Evolutionary conservation across 2,329 filamentous ascomycete genomes (phyloP).

Genomic region (Calycina herbarum): DNA sequence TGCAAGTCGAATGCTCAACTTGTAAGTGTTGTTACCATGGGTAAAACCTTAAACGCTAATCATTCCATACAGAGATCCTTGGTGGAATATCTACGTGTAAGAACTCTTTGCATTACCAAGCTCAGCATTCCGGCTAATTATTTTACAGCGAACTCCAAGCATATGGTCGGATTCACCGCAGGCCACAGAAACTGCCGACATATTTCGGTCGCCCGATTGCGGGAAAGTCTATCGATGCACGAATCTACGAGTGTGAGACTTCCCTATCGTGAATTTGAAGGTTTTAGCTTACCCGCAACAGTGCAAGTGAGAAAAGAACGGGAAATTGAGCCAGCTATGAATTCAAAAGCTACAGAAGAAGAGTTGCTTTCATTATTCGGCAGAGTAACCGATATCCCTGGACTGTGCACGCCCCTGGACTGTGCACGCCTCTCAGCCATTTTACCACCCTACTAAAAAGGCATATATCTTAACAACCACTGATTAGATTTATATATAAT

Average conservation of each 20-base stretch:
- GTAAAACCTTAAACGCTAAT: no score
- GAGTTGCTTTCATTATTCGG: no score
- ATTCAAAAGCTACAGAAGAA: no score
- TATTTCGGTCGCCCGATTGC: neutral
- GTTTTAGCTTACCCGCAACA: neutral
- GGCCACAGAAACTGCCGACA: neutral
- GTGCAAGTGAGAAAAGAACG: neutral
- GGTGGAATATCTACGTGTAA: constrained; percentile 16
- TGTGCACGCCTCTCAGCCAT: no score
- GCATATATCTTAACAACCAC: no score
- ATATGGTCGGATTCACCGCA: constrained; percentile 8
- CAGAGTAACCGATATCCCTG: no score
- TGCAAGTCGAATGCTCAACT: constrained; percentile 42
- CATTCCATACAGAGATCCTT: constrained; percentile 10
- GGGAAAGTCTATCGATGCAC: neutral
- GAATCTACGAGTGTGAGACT: neutral
- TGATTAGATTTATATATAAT: no score
- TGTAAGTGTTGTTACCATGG: neutral
- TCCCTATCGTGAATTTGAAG: no score
- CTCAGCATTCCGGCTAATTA: neutral
- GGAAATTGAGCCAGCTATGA: neutral
- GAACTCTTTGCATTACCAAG: no score
- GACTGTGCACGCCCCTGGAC: no score
- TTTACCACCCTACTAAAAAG: no score
- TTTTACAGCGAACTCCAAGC: constrained; percentile 6